These are phyloP conservation scores for Boletus rex-veris DNA, from an alignment of 768 basidiomycete genomes.

Conservation along the genomic window DNA sequence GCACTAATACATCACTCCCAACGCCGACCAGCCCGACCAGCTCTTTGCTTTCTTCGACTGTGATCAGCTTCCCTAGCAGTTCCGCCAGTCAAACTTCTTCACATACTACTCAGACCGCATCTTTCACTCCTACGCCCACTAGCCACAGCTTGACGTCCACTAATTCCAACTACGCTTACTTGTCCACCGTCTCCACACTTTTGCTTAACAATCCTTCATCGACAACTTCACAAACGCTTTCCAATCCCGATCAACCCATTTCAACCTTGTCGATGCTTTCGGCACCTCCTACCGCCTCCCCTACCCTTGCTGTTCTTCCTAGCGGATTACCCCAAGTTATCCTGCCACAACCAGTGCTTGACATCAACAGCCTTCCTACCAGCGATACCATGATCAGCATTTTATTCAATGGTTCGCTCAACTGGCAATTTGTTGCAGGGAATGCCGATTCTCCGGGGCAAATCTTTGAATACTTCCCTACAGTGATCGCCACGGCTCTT, in stretches of 20 bases:
- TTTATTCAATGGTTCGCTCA: constrained; percentile 55
- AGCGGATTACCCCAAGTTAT: constrained; percentile 59
- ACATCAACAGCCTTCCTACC: constrained; percentile 29
- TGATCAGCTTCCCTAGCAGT: constrained; percentile 31
- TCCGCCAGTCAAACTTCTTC: constrained; percentile 2
- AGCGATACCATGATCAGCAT: constrained; percentile 57
- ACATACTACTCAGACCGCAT: constrained; percentile 1
- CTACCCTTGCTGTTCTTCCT: constrained; percentile 44
- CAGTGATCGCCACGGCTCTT: constrained; percentile 45
- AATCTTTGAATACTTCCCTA: constrained; percentile 71
- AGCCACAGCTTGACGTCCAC: not conserved
- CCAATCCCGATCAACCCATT: constrained; percentile 38
- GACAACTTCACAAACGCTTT: constrained; percentile 22
- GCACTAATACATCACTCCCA: too few species aligned
- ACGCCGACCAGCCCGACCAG: not conserved
- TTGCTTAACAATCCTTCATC: constrained; percentile 25
- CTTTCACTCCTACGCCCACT: constrained; percentile 2
- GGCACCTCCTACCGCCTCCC: constrained; percentile 22
- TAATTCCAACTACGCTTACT: constrained; percentile 33
- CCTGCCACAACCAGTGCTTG: constrained; percentile 36
- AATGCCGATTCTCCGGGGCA: constrained; percentile 62
- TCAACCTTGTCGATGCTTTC: constrained; percentile 29
- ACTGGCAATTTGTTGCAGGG: constrained; percentile 67
- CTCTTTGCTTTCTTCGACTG: constrained; percentile 16
- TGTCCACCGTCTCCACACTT: constrained; percentile 33